Evolutionary conservation across 495 filamentous ascomycete species (phyloP), one percentile per base, ranked within the genome.

Genomic region (Cercophora newfieldiana): DNA sequence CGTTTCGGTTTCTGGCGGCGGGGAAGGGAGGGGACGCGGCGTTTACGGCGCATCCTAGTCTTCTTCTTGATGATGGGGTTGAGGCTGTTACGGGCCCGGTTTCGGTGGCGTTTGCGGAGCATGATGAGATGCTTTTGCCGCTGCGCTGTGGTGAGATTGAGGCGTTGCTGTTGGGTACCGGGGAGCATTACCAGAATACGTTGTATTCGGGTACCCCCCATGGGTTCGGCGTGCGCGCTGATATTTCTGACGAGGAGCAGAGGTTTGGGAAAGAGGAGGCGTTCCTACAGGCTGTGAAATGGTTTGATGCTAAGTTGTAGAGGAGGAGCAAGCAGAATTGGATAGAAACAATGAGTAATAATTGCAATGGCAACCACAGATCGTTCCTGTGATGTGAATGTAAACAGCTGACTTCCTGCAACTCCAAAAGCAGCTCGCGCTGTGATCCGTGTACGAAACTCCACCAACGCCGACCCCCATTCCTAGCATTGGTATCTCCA

Each of bases 251-350:
- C 50, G 77, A 77, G 62, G 69, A 81, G 63, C 77, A 84, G 71
- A 90, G 87, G 78, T 92, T 84, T 69, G 88, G 88, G 24, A 93
- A 92, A 81, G 89, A 94, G 79, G 83, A 86, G 78, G 89, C 90
- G 47, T 92, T 91, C 75, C 79, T 82, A 66, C 90, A 93, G 80
- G 89, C 89, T 50, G 79, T 91, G 58, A 70, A 77, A 63, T 93
- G 90, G 90, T 92, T 92, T 74, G 82, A 87, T 14, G 2, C 2
- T 14, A 8, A 44, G 2, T 44, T 44, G 37, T 44, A 44, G 30
- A 33, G 4, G 30, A 12, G 12, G 30, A 5, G 12, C 30, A 4
- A 33, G 30, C 12, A 12, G 30, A 33, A 12, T 4, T 4, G 30
- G 4, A 12, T 5, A 33, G 4, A 12, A 12, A 33, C 5, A 33